Base-by-base conservation (phyloP, 2,329 filamentous ascomycete species). In the Aspergillus felis region DNA sequence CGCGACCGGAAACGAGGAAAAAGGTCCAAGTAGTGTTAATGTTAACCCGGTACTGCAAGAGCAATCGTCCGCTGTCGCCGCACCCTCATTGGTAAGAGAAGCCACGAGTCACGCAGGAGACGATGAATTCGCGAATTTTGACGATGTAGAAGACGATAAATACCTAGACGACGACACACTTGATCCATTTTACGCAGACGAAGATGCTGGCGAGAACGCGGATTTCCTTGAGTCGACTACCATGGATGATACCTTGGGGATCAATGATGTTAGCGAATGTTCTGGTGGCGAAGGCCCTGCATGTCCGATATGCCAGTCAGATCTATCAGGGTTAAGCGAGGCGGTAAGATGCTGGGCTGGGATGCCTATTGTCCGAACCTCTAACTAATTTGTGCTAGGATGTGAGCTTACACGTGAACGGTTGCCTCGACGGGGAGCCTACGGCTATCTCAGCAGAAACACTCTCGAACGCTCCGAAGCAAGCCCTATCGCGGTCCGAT, bases 391-490 rank as follows among this genome's bases (percentile, higher is more conserved):
- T 22, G 55, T 70, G 76, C 58, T 85, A 92, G 69, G 84, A 93
- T 65, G 88, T 87, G 9, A 89, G 88, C 6, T 77, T 88, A 1
- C 94, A 99, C 72, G 94, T 99, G 63, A 99, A 99, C 71, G 86
- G 87, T 9, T 99, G 94, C 74, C 80, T 99, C 2, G 94, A 99
- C 70, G 91, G 91, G 1, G 89, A 88, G 49, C 84, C 89, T 4
- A 82, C 85, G 48, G 82, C 87, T 1, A 66, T 88, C 14, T 82
- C 69, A 14, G 47, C 65, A 5, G 60, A 53, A 6, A 12, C 54
- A 0, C 68, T 68, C 29, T 53, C 59, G 3, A 17, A 62, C 2
- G 59, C 61, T 17, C 44, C 59, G 6, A 52, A 56, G 27, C 64
- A 57, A 55, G 53, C 55, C 3, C 38, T 77, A 66, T 87, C 83